Conservation (phyloP, 2,329 filamentous ascomycete species). For the Verticillium dahliae region DNA sequence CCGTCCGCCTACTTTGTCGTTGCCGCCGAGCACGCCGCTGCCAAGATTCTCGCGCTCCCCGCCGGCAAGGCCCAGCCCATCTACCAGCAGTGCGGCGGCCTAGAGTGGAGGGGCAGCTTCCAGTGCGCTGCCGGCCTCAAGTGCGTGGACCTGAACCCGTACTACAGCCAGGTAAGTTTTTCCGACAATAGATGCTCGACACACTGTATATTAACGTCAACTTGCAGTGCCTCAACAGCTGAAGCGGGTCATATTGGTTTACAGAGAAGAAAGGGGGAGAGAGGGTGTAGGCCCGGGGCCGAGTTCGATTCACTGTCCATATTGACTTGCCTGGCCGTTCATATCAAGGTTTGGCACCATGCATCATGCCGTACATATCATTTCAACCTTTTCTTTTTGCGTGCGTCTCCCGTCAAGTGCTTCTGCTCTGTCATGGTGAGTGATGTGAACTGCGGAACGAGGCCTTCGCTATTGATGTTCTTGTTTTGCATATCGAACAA, state of each 20-base stretch:
- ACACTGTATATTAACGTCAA: neutral
- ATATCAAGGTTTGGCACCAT: neutral
- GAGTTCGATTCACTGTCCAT: neutral
- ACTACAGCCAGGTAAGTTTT: conserved; percentile 9
- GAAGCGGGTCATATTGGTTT: too few species aligned
- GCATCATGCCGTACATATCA: neutral
- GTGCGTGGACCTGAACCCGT: conserved; percentile 12
- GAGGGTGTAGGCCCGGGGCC: neutral
- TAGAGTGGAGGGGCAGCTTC: conserved; percentile 15
- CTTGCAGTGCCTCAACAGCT: neutral
- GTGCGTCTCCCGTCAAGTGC: neutral
- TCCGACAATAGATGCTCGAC: neutral
- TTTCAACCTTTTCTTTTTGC: neutral
- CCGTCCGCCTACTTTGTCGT: conserved; percentile 60
- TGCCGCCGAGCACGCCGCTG: conserved; percentile 53
- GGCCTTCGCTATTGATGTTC: too few species aligned
- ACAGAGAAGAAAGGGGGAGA: neutral
- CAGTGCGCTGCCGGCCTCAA: conserved; percentile 11
- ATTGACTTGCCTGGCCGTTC: neutral
- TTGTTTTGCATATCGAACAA: too few species aligned
- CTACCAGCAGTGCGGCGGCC: conserved; percentile 15
- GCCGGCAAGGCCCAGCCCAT: conserved; percentile 3
- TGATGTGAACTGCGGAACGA: too few species aligned
- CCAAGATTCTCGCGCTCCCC: conserved; percentile 12
- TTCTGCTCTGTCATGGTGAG: too few species aligned